A percentile compares a stretch with the other conserved stretches of the same genome.
Conservation (phyloP, 1,284 basidiomycete genomes). For the Leccinum pachyderme region DNA sequence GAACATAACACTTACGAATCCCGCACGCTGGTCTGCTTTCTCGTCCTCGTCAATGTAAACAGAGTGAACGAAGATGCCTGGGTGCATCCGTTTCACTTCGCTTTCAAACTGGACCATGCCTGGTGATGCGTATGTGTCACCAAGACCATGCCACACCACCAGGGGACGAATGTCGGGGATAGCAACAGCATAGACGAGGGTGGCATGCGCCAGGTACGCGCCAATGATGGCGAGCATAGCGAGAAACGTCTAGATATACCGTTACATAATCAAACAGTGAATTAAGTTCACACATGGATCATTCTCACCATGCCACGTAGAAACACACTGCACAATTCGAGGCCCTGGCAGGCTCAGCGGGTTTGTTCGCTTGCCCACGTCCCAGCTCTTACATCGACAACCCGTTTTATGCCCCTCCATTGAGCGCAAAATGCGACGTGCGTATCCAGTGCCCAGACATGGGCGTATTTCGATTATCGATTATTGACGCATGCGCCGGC, state of each 20-base stretch:
- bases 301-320: too few relatives aligned
- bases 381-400: background rate
- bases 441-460: background rate
- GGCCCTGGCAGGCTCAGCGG: background rate
- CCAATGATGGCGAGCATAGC: conserved; percentile 15
- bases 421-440: background rate
- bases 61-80: conserved; percentile 85
- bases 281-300: too few relatives aligned
- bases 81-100: conserved; percentile 69
- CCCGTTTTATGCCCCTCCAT: background rate
- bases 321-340: background rate
- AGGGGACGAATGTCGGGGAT: conserved; percentile 54
- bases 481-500: background rate
- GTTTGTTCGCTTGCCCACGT: background rate
- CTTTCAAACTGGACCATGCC: conserved; percentile 71
- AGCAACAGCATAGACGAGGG: conserved; percentile 11
- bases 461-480: background rate
- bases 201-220: conserved; percentile 14
- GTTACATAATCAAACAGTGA: conserved; percentile 13
- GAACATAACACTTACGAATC: conserved; percentile 62
- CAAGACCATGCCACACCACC: conserved; percentile 96
- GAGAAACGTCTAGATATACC: background rate
- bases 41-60: conserved; percentile 69
- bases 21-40: conserved; percentile 74
- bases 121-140: conserved; percentile 61